Evolutionary conservation across 192 early-diverging fungal species (phyloP), one percentile per base, ranked within the genome.

Genomic region (Kickxella alabastrina): DNA sequence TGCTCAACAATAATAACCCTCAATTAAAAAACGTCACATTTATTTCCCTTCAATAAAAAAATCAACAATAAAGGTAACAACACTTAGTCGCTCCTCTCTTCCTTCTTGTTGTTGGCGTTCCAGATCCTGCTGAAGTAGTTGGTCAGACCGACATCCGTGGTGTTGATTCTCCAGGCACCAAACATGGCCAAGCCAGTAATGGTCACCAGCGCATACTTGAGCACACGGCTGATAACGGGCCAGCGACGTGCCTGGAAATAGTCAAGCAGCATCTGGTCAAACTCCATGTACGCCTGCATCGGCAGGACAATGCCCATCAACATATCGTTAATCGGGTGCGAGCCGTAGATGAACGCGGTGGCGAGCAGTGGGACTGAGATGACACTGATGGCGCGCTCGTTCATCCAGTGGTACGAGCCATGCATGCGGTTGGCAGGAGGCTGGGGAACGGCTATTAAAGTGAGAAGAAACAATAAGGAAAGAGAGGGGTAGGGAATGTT

Each of bases 401-500:
- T 80, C 81, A 88, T 83, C 96, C 96, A 98, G 80, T 97, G 96
- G 72, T 92, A 90, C 35, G 91, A 91, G 18, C 96, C 96, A 62
- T 90, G 82, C 32, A 85, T 73, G 55, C 80, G 81, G 74, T 85
- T 79, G 18, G 78, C 58, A 3, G 61, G 29, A 13, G 72, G 82
- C 57, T 69, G 54, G 6, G 80, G 57, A 13, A 77, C 75, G 23
- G 70, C 58, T 62, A 72, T 49, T 52, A 49, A 62, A 35, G 31
- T 23, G 17, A 39, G 8, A 44, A 27, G 17, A 10, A 18, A 21
- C 26, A 44, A 26, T 13, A 44, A 44, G 22, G 3, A 44, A 4
- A 44, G 22, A 14, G 41, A 6, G n/a, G n/a, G n/a, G n/a, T n/a
- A n/a, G n/a, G n/a, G n/a, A n/a, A n/a, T n/a, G n/a, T n/a, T n/a